phyloP scores from a whole-genome alignment of 2,329 filamentous ascomycete species.

The Penicillium sp. region DNA sequence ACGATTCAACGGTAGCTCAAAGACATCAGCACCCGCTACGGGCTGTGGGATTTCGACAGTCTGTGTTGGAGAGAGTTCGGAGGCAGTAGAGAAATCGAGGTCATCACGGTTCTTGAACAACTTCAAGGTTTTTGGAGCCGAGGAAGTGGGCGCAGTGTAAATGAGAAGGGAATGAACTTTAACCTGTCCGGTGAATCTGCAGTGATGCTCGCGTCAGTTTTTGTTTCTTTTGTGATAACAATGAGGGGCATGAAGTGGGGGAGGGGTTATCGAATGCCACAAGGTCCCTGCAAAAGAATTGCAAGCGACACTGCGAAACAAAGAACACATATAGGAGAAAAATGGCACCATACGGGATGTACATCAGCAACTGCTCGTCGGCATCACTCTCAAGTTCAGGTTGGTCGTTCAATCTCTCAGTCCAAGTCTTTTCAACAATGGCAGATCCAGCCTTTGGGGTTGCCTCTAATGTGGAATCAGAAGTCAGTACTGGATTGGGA shows the following conservation, averaged over 20 bases:
- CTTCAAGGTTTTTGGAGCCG: slow-evolving; percentile 77
- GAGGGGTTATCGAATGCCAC: slow-evolving; percentile 18
- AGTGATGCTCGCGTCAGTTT: slow-evolving; percentile 8
- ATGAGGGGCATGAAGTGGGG: slow-evolving; percentile 26
- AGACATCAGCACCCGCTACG: slow-evolving; percentile 59
- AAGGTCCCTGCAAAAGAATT: not conserved
- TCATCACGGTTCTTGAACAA: slow-evolving; percentile 83
- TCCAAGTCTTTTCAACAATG: slow-evolving; percentile 88
- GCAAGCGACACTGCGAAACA: not conserved
- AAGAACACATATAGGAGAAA: not conserved
- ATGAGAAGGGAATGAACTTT: slow-evolving; percentile 88
- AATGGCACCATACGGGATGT: slow-evolving; percentile 66
- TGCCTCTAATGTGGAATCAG: slow-evolving; percentile 48
- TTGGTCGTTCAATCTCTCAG: slow-evolving; percentile 65
- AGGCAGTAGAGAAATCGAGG: slow-evolving; percentile 76
- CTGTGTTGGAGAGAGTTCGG: slow-evolving; percentile 69
- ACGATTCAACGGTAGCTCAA: slow-evolving; percentile 85
- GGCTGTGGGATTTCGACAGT: slow-evolving; percentile 74
- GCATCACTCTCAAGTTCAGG: slow-evolving; percentile 81
- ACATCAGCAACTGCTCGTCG: slow-evolving; percentile 92
- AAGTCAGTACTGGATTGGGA: not conserved
- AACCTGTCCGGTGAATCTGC: slow-evolving; percentile 85
- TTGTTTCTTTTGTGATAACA: slow-evolving; percentile 4
- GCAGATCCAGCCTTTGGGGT: slow-evolving; percentile 64
- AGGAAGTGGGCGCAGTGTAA: slow-evolving; percentile 67